Conservation (phyloP, 208 protist species). For the Trypanosoma grayi region DNA sequence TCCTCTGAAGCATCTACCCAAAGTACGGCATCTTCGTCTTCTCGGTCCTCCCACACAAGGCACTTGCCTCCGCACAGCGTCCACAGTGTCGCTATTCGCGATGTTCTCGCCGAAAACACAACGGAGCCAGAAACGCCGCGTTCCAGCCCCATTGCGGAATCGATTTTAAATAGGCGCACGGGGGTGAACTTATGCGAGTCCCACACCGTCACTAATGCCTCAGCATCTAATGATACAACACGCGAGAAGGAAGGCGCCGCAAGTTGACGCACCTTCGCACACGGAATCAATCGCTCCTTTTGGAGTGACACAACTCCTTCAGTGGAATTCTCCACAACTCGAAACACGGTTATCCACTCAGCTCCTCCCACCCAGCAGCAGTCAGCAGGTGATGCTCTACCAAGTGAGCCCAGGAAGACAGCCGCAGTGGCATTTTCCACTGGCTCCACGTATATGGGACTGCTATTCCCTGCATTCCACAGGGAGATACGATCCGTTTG, state of each 20-base stretch:
- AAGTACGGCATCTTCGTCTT: not conserved
- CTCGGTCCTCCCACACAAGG: constrained; percentile 13
- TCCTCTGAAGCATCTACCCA: not conserved
- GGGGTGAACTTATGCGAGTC: constrained; percentile 11
- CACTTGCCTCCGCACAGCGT: not conserved
- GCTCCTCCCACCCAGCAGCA: constrained; percentile 12
- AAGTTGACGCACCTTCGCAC: constrained; percentile 14
- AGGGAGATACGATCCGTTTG: constrained; percentile 12
- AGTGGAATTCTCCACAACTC: not conserved
- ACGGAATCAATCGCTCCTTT: constrained; percentile 20
- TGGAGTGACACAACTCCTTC: not conserved
- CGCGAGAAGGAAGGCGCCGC: not conserved
- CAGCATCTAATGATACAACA: constrained; percentile 18
- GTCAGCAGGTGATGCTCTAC: not conserved
- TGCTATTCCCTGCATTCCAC: not conserved
- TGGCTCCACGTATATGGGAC: not conserved
- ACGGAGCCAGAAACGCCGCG: not conserved
- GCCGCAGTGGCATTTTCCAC: constrained; percentile 3
- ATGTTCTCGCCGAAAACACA: not conserved
- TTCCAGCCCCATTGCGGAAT: constrained; percentile 9
- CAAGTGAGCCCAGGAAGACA: not conserved
- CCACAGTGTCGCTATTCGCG: constrained; percentile 2
- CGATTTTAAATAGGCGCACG: constrained; percentile 21
- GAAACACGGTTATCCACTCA: constrained; percentile 23
- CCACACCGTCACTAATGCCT: constrained; percentile 24